Base-by-base conservation (phyloP, 441 rosid species). In the Mallotus japonicus region DNA sequence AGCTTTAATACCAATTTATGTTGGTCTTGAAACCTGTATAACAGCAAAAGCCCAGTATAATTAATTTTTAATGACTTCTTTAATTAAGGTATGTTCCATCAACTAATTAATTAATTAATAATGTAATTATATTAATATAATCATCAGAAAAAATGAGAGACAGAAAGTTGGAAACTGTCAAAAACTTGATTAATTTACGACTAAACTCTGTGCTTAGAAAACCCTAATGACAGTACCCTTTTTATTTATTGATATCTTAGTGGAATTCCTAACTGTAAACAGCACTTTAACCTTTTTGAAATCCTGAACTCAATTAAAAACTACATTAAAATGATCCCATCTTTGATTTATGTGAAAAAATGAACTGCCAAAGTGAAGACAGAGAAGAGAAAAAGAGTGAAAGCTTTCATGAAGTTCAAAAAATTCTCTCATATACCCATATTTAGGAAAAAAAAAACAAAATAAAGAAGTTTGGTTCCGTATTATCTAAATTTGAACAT, bases 11-110 rank as follows among this genome's bases (percentile, higher is more conserved):
- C 85, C 87, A 82, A 78, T 77, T 86, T 81, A 91, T 80, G 87
- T 80, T 75, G 83, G 78, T 86, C 90, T 91, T 68, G 97, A 86
- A 83, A 93, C 92, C 98, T 93, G 92, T 34, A 75, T 81, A 22
- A 63, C 73, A 74, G 77, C 24, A 62, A 64, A 54, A 61, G 20
- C 65, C 62, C 69, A 65, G 61, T 75, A 5, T 37, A 37, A 37
- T 37, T 37, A 65, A 56, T 56, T 67, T 44, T n/a, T 54, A 54
- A 72, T 40, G 42, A 50, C 3, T 61, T 64, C 69, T 75, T 72
- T 70, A 7, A 62, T 72, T 70, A 7, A 62, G 71, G 68, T 69
- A 75, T 60, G 67, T 76, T 78, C 68, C 75, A 68, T 61, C 61
- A 73, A 62, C 28, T 28, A 71, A 70, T 63, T 49, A 55, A 17